Percentiles rank a stretch among this genome's conserved stretches.
phyloP scores from a whole-genome alignment of 495 filamentous ascomycete genomes.

The Aspergillus bertholletiae region DNA sequence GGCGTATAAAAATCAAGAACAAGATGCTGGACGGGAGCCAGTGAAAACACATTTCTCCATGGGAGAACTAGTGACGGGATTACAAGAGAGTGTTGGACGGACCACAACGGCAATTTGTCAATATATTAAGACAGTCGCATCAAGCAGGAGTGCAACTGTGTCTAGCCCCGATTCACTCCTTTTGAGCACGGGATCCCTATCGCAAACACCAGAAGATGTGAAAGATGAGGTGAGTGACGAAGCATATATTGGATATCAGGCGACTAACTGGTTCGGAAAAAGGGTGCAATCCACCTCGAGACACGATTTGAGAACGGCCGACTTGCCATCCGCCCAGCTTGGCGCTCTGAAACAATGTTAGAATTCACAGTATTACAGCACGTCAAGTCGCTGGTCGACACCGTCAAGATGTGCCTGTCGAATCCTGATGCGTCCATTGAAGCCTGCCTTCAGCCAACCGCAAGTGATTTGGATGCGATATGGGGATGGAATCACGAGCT shows the following conservation, averaged over 20 bases:
- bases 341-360: constrained; percentile 26
- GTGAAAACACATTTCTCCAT: constrained; percentile 13
- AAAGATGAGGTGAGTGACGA: too few relatives aligned
- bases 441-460: constrained; percentile 21
- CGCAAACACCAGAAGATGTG: constrained; percentile 8
- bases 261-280: too few relatives aligned
- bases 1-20: constrained; percentile 31
- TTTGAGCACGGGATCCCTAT: constrained; percentile 28
- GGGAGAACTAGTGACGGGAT: constrained; percentile 20
- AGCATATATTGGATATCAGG: too few relatives aligned
- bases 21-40: background rate
- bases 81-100: constrained; percentile 22
- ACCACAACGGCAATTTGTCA: constrained; percentile 15
- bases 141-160: background rate
- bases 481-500: constrained; percentile 32
- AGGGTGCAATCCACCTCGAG: constrained; percentile 26
- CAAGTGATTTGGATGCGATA: constrained; percentile 27
- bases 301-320: constrained; percentile 15
- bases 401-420: constrained; percentile 24
- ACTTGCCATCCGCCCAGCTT: constrained; percentile 26
- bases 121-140: constrained; percentile 14
- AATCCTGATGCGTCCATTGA: constrained; percentile 20
- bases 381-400: constrained; percentile 28
- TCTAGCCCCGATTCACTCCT: constrained; percentile 18
- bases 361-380: constrained; percentile 31